A percentile compares a stretch with the other conserved stretches of the same genome.
phyloP scores from a whole-genome alignment of 2,329 filamentous ascomycete species.

The Aspergillus pseudoviridinutans region DNA sequence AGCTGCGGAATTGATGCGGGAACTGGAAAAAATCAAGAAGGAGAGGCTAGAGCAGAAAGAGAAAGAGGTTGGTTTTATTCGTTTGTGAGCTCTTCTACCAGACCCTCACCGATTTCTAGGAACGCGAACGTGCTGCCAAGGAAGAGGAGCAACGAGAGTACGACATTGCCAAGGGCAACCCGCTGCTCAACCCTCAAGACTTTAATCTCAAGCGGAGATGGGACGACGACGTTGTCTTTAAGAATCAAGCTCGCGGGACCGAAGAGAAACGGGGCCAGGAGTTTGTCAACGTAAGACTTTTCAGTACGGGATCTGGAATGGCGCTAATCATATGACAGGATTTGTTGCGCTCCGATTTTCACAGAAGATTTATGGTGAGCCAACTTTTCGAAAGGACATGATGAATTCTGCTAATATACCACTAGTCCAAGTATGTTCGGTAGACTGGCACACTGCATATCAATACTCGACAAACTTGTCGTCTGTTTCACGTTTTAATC shows the following conservation, averaged over 20 bases:
- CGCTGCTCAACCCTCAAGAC: constrained; percentile 79
- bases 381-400: not conserved
- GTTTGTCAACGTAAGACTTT: constrained; percentile 79
- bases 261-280: constrained; percentile 91
- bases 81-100: constrained; percentile 1
- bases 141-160: constrained; percentile 81
- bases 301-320: constrained; percentile 5
- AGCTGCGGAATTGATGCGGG: constrained; percentile 82
- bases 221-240: constrained; percentile 99
- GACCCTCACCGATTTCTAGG: constrained; percentile 43
- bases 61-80: constrained; percentile 52
- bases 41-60: constrained; percentile 79
- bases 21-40: constrained; percentile 88
- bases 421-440: constrained; percentile 48
- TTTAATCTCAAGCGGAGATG: constrained; percentile 84
- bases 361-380: constrained; percentile 87
- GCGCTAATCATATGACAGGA: constrained; percentile 52
- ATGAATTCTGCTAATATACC: constrained; percentile 3
- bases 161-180: constrained; percentile 89
- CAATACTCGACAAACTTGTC: not conserved
- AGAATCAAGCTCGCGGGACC: constrained; percentile 93
- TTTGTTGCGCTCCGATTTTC: constrained; percentile 89
- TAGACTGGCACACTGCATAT: constrained; percentile 16
- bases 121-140: constrained; percentile 71
- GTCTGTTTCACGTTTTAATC: not conserved